phyloP scores from a whole-genome alignment of 2,329 filamentous ascomycete genomes.

The Paecilomyces sp. region DNA sequence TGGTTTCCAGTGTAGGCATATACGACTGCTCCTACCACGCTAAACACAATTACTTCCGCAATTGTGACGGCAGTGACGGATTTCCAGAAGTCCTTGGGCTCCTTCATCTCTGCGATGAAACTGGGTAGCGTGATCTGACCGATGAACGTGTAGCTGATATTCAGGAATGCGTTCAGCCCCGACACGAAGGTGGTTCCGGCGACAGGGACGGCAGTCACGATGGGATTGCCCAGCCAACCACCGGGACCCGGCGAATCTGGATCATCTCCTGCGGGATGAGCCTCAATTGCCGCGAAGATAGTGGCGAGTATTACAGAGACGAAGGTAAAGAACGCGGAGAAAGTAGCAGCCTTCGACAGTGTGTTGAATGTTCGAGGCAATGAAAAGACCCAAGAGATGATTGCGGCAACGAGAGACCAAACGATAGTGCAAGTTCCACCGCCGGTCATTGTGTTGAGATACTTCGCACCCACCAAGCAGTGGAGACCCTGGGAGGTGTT shows the following conservation, averaged over 20 bases:
- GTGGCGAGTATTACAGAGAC: constrained; percentile 78
- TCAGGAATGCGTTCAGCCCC: constrained; percentile 82
- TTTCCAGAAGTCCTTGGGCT: constrained; percentile 79
- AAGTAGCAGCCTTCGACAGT: constrained; percentile 69
- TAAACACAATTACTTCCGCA: constrained; percentile 79
- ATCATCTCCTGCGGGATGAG: constrained; percentile 62
- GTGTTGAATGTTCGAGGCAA: constrained; percentile 79
- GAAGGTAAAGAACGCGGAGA: constrained; percentile 82
- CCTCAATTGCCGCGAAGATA: constrained; percentile 71
- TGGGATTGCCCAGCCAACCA: constrained; percentile 49
- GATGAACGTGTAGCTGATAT: constrained; percentile 95
- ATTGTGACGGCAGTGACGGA: constrained; percentile 87
- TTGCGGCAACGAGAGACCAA: constrained; percentile 66
- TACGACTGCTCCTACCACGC: constrained; percentile 69
- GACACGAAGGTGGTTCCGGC: constrained; percentile 70
- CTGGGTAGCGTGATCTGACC: constrained; percentile 89
- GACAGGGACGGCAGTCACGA: constrained; percentile 61
- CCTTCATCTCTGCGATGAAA: constrained; percentile 91
- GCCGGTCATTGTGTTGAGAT: constrained; percentile 80
- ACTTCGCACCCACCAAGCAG: constrained; percentile 76
- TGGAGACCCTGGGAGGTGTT: constrained; percentile 58
- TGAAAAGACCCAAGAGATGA: constrained; percentile 71
- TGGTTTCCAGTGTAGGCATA: constrained; percentile 86
- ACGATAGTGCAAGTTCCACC: constrained; percentile 68
- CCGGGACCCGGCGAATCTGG: constrained; percentile 30